These are phyloP conservation scores for Trametes cinnabarina DNA, from an alignment of 768 basidiomycete species.

Conservation along the genomic window DNA sequence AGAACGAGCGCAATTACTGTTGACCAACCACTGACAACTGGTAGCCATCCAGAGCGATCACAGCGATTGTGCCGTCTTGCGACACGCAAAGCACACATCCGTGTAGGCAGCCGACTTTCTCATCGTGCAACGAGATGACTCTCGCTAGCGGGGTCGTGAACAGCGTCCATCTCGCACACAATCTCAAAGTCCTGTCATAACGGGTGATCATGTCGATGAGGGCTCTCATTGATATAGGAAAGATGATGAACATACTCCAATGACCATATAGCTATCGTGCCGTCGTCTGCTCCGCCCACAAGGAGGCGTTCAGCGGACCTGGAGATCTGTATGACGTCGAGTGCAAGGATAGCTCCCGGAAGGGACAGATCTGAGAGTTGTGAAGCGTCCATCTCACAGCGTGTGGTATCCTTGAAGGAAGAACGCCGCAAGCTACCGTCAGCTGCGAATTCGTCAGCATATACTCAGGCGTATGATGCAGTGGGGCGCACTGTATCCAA, in stretches of 20 bases:
- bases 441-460: constrained; percentile 19
- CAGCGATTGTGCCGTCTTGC: constrained; percentile 76
- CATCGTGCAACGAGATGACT: constrained; percentile 55
- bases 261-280: constrained; percentile 74
- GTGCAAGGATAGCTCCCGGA: constrained; percentile 43
- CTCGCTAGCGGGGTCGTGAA: constrained; percentile 64
- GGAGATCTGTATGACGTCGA: constrained; percentile 57
- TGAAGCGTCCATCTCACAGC: constrained; percentile 22
- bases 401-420: constrained; percentile 24
- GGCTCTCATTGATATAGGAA: neutral
- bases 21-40: constrained; percentile 59
- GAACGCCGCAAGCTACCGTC: constrained; percentile 30
- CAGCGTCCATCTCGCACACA: constrained; percentile 69
- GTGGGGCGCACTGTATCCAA: constrained; percentile 41
- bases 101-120: constrained; percentile 53
- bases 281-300: constrained; percentile 76
- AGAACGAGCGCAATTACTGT: neutral
- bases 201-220: neutral
- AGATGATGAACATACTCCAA: constrained; percentile 46
- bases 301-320: constrained; percentile 61
- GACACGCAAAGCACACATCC: constrained; percentile 74
- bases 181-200: constrained; percentile 52
- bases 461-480: neutral
- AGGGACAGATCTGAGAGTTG: constrained; percentile 53
- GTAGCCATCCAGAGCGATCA: constrained; percentile 71